Conservation (phyloP, 768 basidiomycete species). For the Dentipellis fragilis region DNA sequence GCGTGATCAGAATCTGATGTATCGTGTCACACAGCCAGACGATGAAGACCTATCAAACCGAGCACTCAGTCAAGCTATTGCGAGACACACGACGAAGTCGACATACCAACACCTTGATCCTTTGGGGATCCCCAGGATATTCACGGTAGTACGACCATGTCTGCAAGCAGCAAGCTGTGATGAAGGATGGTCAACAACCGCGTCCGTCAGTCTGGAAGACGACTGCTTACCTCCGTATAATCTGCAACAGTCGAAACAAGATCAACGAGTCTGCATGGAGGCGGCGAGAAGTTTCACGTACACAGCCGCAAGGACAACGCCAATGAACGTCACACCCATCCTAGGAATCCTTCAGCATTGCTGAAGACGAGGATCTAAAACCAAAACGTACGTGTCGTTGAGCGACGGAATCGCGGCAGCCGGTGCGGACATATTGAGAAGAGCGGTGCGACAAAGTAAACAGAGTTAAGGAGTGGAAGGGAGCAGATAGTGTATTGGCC, state of each 20-base stretch:
- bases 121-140: conserved; percentile 1
- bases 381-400: background rate
- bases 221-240: conserved; percentile 12
- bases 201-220: too few relatives aligned
- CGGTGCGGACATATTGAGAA: background rate
- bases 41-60: background rate
- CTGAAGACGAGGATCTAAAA: background rate
- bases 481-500: too few relatives aligned
- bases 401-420: background rate
- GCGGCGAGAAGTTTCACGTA: background rate
- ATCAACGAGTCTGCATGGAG: background rate
- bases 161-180: background rate
- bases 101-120: conserved; percentile 3
- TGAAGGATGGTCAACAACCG: too few relatives aligned
- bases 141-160: conserved; percentile 4
- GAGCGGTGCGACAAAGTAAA: too few relatives aligned
- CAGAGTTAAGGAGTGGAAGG: too few relatives aligned
- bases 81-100: background rate
- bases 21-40: conserved; percentile 15
- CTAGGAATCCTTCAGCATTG: background rate
- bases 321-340: background rate
- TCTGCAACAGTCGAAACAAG: background rate
- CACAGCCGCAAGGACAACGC: background rate
- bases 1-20: conserved; percentile 17
- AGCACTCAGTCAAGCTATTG: background rate